Percentiles rank a stretch among this genome's conserved stretches.
phyloP scores from a whole-genome alignment of 441 rosid species.

The Aquilaria agallochum region DNA sequence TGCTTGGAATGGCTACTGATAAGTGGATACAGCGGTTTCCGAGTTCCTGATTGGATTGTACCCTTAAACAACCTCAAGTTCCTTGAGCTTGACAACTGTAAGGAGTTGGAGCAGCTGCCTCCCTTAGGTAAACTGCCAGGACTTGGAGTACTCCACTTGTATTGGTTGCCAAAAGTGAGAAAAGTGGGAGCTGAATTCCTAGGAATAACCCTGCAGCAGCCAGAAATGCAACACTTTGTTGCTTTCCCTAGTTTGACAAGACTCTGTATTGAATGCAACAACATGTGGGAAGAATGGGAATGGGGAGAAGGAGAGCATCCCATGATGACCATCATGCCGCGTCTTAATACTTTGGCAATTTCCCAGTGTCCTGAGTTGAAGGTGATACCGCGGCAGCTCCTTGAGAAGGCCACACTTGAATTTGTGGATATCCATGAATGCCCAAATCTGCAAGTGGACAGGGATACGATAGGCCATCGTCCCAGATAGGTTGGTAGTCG shows the following conservation, averaged over 20 bases:
- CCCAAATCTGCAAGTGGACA: too few species aligned
- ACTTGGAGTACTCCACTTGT: not conserved
- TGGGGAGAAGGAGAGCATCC: not conserved
- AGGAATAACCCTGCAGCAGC: not conserved
- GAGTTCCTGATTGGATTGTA: not conserved
- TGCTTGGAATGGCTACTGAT: not conserved
- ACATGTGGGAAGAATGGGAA: constrained; percentile 11
- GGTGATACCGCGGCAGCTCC: not conserved
- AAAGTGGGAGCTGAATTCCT: constrained; percentile 3
- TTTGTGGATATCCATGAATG: too few species aligned
- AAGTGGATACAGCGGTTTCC: not conserved
- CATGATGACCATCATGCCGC: constrained; percentile 8
- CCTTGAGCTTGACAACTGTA: not conserved
- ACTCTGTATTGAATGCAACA: fast-evolving
- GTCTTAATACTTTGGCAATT: not conserved
- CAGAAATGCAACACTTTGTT: not conserved
- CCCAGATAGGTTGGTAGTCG: too few species aligned
- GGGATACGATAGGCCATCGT: too few species aligned
- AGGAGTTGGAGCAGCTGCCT: not conserved
- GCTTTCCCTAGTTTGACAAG: not conserved
- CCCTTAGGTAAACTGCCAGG: not conserved
- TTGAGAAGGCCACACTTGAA: too few species aligned
- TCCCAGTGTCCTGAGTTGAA: not conserved
- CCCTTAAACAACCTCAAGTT: not conserved
- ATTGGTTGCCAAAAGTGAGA: not conserved